Conservation (phyloP, 139 green algal genomes). For the Ulvella scutata region DNA sequence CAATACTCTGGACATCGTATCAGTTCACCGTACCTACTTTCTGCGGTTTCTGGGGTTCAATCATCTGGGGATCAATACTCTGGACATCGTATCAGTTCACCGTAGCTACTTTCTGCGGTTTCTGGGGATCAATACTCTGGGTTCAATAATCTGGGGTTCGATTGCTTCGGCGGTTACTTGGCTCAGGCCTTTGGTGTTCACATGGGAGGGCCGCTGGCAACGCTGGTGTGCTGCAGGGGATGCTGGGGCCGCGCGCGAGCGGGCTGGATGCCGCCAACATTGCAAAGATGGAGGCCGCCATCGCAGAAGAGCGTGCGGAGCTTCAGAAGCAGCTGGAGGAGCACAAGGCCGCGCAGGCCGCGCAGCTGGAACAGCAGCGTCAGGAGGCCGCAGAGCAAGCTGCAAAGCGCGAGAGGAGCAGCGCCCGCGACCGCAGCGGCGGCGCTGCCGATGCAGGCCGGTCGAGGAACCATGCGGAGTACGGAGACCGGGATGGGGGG, state of each 20-base stretch:
- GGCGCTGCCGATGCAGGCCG: not conserved
- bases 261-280: slow-evolving; percentile 59
- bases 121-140: no score
- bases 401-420: not conserved
- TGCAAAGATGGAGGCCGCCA: slow-evolving; percentile 14
- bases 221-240: slow-evolving; percentile 17
- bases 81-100: not conserved
- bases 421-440: not conserved
- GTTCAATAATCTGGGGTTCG: no score
- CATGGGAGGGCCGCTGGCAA: no score
- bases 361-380: not conserved
- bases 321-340: slow-evolving; percentile 9
- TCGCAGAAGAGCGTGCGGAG: slow-evolving; percentile 15
- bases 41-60: no score
- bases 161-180: no score
- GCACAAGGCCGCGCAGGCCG: slow-evolving; percentile 6
- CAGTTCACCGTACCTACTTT: no score
- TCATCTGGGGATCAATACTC: no score
- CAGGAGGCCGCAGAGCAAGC: not conserved
- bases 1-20: not conserved
- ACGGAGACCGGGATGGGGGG: not conserved
- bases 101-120: no score
- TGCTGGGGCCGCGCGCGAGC: slow-evolving; percentile 51
- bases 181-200: no score
- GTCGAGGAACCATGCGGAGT: not conserved